A percentile compares a stretch with the other conserved stretches of the same genome.
phyloP scores from a whole-genome alignment of 306 rosid species.

The Cicer pinnatifidum region DNA sequence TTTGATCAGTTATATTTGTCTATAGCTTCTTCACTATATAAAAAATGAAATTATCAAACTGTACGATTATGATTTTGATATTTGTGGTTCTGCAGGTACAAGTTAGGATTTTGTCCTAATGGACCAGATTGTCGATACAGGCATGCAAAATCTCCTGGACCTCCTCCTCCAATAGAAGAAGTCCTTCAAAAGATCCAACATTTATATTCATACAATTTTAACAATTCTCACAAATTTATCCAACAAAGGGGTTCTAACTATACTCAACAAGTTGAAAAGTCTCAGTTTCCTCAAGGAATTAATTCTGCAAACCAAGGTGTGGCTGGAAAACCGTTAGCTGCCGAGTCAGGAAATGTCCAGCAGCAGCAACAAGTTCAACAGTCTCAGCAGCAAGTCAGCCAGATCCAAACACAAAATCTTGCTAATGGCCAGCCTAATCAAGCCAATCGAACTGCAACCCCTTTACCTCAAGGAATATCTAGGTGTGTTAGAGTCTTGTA shows the following conservation, averaged over 20 bases:
- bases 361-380: conserved; percentile 82
- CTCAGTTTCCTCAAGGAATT: conserved; percentile 72
- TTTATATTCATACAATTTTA: conserved; percentile 76
- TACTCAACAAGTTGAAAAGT: conserved; percentile 73
- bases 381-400: conserved; percentile 71
- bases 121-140: conserved; percentile 98
- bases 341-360: conserved; percentile 81
- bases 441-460: conserved; percentile 64
- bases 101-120: conserved; percentile 97
- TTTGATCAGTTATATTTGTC: conserved; percentile 22
- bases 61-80: conserved; percentile 25
- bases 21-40: conserved; percentile 7
- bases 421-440: conserved; percentile 81
- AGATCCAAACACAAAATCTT: conserved; percentile 61
- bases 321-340: conserved; percentile 65
- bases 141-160: conserved; percentile 91
- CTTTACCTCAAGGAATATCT: conserved; percentile 97
- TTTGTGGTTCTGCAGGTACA: conserved; percentile 74
- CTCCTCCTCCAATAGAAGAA: conserved; percentile 97
- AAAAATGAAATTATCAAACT: conserved; percentile 23
- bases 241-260: conserved; percentile 72
- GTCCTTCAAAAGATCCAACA: conserved; percentile 98
- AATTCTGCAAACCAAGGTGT: conserved; percentile 62
- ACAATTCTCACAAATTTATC: conserved; percentile 65
- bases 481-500: conserved; percentile 94